Conservation (phyloP, 768 basidiomycete species). For the Boletus coccyginus region DNA sequence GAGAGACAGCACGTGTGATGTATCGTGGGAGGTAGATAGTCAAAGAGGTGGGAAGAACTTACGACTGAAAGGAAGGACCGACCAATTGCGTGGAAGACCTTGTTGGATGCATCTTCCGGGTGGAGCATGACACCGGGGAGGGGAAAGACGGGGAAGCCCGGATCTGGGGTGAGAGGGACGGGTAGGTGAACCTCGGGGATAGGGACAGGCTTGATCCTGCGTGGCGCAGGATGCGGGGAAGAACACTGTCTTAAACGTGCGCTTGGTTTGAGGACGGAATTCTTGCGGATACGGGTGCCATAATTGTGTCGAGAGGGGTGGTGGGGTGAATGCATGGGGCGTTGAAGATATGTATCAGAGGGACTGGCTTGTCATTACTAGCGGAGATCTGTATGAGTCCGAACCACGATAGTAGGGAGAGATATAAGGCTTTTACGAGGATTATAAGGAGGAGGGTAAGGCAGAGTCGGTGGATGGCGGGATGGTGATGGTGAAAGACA, state of each 20-base stretch:
- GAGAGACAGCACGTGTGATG: conserved; percentile 17
- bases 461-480: conserved; percentile 11
- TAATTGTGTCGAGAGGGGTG: conserved; percentile 37
- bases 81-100: conserved; percentile 71
- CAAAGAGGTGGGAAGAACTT: conserved; percentile 26
- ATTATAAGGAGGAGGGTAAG: conserved; percentile 14
- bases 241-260: conserved; percentile 48
- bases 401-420: conserved; percentile 29
- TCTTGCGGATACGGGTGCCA: conserved; percentile 54
- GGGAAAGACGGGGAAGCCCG: conserved; percentile 47
- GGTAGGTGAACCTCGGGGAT: conserved; percentile 21
- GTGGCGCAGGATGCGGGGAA: conserved; percentile 31
- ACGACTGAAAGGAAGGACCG: conserved; percentile 74
- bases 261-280: conserved; percentile 50
- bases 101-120: conserved; percentile 68
- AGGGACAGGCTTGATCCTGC: conserved; percentile 34
- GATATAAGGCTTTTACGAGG: conserved; percentile 10
- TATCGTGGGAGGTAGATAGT: conserved; percentile 15
- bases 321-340: conserved; percentile 17
- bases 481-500: conserved; percentile 31
- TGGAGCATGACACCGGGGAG: conserved; percentile 65
- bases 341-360: conserved; percentile 15
- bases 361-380: conserved; percentile 21
- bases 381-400: conserved; percentile 13
- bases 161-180: conserved; percentile 15